Evolutionary conservation across 441 rosid species (phyloP).

Genomic region (Euphorbia schlechtendalii): DNA sequence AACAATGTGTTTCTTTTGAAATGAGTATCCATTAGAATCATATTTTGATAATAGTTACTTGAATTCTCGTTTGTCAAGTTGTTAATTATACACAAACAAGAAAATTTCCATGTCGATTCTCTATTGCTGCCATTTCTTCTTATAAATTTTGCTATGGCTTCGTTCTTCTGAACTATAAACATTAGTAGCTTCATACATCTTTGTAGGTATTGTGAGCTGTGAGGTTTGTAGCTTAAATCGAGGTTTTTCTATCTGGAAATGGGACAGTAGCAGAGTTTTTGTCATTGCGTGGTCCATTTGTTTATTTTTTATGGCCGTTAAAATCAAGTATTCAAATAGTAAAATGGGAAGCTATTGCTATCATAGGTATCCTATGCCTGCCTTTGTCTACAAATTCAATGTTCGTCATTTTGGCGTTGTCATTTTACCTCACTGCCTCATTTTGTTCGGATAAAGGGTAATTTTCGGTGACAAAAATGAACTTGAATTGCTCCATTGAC

Average conservation of each 20-base stretch:
- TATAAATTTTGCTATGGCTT: background rate
- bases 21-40: too few relatives aligned
- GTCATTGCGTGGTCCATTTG: constrained; percentile 2
- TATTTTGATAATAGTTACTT: too few relatives aligned
- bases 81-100: too few relatives aligned
- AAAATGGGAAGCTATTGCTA: background rate
- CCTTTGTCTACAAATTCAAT: background rate
- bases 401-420: background rate
- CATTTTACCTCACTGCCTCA: too few relatives aligned
- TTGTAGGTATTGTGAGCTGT: constrained; percentile 2
- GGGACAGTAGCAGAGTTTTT: too few relatives aligned
- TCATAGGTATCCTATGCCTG: background rate
- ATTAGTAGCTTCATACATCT: background rate
- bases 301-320: constrained; percentile 9
- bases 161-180: background rate
- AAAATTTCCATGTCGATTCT: too few relatives aligned
- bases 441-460: background rate
- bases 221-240: constrained; percentile 8
- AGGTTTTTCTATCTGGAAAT: constrained; percentile 1
- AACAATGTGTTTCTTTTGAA: constrained; percentile 1
- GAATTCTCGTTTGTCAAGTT: too few relatives aligned
- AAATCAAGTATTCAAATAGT: background rate
- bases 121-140: too few relatives aligned
- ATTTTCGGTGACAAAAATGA: too few relatives aligned
- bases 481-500: too few relatives aligned